Percentiles rank a stretch among this genome's conserved stretches.
These are phyloP conservation scores for Picochlorum sp. DNA, from an alignment of 139 green algal genomes.

Conservation along the genomic window DNA sequence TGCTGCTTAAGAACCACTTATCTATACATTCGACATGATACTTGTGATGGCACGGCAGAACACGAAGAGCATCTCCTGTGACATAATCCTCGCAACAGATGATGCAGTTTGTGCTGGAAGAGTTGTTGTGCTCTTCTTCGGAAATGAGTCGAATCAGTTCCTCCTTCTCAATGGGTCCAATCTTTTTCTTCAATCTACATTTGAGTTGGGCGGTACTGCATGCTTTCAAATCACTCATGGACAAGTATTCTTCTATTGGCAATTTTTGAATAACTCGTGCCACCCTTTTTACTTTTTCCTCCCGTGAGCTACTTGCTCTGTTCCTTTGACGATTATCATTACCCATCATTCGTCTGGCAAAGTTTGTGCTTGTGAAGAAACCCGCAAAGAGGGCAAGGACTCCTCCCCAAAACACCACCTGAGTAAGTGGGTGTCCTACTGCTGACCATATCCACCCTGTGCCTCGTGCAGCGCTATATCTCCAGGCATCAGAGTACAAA, in stretches of 20 bases:
- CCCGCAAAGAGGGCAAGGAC: no score
- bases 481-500: background rate
- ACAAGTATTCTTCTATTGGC: slow-evolving; percentile 33
- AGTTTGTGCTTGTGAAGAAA: no score
- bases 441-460: background rate
- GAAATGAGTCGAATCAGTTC: slow-evolving; percentile 29
- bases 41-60: slow-evolving; percentile 42
- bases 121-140: slow-evolving; percentile 1
- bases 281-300: background rate
- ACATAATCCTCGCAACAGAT: slow-evolving; percentile 54
- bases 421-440: no score
- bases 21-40: slow-evolving; percentile 63
- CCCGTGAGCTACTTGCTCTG: background rate
- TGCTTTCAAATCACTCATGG: slow-evolving; percentile 28
- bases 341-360: no score
- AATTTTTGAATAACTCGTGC: slow-evolving; percentile 24
- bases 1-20: slow-evolving; percentile 42
- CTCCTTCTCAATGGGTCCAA: slow-evolving; percentile 30
- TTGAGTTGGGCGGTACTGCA: slow-evolving; percentile 25
- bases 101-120: slow-evolving; percentile 29
- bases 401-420: no score
- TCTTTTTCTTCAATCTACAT: slow-evolving; percentile 18
- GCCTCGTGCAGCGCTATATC: background rate
- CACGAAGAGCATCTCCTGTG: slow-evolving; percentile 41
- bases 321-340: background rate